phyloP scores from a whole-genome alignment of 306 rosid species.

The Cajanus cajan region DNA sequence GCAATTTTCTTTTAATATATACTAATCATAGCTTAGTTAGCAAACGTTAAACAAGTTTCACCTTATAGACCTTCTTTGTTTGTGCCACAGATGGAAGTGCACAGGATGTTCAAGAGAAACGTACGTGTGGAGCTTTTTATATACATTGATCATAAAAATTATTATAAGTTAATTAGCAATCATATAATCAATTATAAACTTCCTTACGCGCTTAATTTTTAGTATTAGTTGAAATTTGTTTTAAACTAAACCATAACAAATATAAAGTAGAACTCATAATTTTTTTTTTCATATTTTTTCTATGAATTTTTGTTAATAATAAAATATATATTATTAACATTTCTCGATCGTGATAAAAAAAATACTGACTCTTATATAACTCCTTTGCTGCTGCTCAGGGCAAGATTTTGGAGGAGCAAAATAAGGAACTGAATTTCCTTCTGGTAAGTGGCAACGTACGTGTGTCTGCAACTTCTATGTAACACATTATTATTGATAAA shows the following conservation, averaged over 20 bases:
- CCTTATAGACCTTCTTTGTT: background rate
- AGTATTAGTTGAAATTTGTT: too few species aligned
- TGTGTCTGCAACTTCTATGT: background rate
- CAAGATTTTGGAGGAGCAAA: constrained; percentile 64
- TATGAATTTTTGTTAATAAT: too few species aligned
- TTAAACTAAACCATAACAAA: too few species aligned
- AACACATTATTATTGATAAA: background rate
- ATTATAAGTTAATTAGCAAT: background rate
- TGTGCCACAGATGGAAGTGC: constrained; percentile 53
- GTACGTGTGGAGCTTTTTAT: constrained; percentile 42
- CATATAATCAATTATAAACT: background rate
- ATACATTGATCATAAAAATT: background rate
- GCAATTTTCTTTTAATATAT: constrained; percentile 26
- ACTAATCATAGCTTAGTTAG: background rate
- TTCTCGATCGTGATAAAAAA: too few species aligned
- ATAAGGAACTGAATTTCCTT: constrained; percentile 59
- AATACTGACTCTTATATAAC: background rate
- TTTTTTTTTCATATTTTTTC: too few species aligned
- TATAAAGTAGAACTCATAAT: too few species aligned
- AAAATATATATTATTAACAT: too few species aligned
- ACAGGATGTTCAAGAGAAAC: constrained; percentile 50
- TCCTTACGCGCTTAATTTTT: too few species aligned
- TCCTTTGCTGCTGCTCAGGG: constrained; percentile 34
- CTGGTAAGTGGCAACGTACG: constrained; percentile 53
- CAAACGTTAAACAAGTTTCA: background rate